Conservation (phyloP, 768 basidiomycete genomes). For the Galerina sulciceps region DNA sequence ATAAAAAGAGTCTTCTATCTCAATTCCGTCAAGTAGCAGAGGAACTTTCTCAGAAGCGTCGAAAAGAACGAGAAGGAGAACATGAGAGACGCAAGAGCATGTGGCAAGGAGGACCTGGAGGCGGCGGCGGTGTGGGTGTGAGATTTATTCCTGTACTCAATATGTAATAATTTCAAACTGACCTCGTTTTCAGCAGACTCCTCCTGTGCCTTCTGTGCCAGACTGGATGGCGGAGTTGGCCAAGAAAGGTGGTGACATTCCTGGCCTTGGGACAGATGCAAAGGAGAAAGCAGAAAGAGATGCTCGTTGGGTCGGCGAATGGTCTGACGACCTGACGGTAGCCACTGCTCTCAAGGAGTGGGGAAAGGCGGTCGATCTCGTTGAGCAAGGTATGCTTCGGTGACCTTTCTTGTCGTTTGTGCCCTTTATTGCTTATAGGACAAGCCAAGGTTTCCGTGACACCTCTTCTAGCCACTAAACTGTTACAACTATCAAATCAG, state of each 20-base stretch:
- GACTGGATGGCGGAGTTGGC: slow-evolving; percentile 81
- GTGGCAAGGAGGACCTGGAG: slow-evolving; percentile 56
- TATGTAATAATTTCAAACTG: not conserved
- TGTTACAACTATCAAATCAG: slow-evolving; percentile 67
- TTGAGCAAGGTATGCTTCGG: slow-evolving; percentile 72
- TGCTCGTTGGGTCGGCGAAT: slow-evolving; percentile 86
- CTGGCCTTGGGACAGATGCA: slow-evolving; percentile 49
- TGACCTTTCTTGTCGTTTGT: not conserved
- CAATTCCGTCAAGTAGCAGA: slow-evolving; percentile 94
- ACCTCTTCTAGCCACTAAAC: slow-evolving; percentile 58
- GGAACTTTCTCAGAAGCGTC: slow-evolving; percentile 83
- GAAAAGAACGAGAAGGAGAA: slow-evolving; percentile 94
- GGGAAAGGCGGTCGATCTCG: slow-evolving; percentile 82
- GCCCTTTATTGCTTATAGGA: slow-evolving; percentile 39
- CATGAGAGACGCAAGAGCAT: slow-evolving; percentile 85
- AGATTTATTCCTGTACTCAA: not conserved
- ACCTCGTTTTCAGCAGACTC: slow-evolving; percentile 29
- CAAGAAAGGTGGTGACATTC: slow-evolving; percentile 53
- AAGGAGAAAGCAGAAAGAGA: slow-evolving; percentile 84
- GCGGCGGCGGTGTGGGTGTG: slow-evolving; percentile 37
- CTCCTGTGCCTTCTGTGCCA: slow-evolving; percentile 60
- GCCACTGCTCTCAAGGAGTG: slow-evolving; percentile 89
- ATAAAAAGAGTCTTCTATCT: slow-evolving; percentile 85
- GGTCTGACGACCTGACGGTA: slow-evolving; percentile 89
- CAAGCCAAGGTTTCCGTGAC: slow-evolving; percentile 62